Evolutionary conservation across 192 early-diverging fungal genomes (phyloP).

Genomic region (Diversispora epigaea): DNA sequence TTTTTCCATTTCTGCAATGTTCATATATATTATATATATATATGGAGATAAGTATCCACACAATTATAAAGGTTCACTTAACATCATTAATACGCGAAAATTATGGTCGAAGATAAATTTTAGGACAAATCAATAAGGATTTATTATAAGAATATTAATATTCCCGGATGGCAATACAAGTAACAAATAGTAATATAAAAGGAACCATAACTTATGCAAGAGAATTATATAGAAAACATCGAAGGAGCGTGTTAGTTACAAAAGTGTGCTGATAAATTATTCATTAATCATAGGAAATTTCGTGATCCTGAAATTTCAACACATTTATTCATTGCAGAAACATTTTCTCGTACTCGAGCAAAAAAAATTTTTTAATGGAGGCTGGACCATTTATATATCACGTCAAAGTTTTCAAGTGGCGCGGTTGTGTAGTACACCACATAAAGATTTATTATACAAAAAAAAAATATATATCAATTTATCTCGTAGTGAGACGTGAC

Average conservation of each 20-base stretch:
- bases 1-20: too few relatives aligned
- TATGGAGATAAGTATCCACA: too few relatives aligned
- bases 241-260: conserved; percentile 6
- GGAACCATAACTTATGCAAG: background rate
- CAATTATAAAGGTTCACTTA: too few relatives aligned
- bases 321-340: background rate
- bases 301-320: background rate
- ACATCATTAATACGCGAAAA: too few relatives aligned
- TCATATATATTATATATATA: too few relatives aligned
- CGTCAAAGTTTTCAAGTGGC: background rate
- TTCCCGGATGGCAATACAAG: background rate
- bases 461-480: background rate
- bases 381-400: conserved; percentile 3
- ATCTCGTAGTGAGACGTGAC: conserved; percentile 3
- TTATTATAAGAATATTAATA: too few relatives aligned
- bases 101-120: too few relatives aligned
- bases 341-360: background rate
- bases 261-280: background rate
- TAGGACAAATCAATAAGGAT: too few relatives aligned
- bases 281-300: background rate
- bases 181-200: background rate
- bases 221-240: background rate
- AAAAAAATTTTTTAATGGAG: background rate
- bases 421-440: conserved; percentile 7
- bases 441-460: conserved; percentile 2